These are phyloP conservation scores for Royoungia palumana DNA, from an alignment of 768 basidiomycete species.

Conservation along the genomic window DNA sequence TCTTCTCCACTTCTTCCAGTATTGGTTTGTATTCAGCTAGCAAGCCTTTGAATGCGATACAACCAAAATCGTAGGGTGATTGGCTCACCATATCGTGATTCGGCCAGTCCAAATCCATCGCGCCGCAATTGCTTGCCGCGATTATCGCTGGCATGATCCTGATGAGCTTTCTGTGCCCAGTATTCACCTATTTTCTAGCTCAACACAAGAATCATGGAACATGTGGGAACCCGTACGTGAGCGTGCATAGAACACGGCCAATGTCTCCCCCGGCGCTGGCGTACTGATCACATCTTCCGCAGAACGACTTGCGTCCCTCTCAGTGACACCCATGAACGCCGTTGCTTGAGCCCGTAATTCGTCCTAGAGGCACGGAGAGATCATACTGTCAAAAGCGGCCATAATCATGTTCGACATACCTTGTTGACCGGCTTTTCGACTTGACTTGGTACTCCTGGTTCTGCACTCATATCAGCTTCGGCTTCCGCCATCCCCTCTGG, in stretches of 20 bases:
- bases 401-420: slow-evolving; percentile 2
- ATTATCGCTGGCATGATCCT: slow-evolving; percentile 48
- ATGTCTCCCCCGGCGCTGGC: slow-evolving; percentile 79
- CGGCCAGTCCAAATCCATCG: slow-evolving; percentile 74
- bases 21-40: slow-evolving; percentile 79
- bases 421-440: slow-evolving; percentile 2
- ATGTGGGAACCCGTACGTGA: slow-evolving; percentile 49
- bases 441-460: background rate
- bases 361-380: slow-evolving; percentile 16
- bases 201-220: background rate
- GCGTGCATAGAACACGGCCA: slow-evolving; percentile 80
- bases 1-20: slow-evolving; percentile 77
- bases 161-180: slow-evolving; percentile 74
- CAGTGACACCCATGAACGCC: slow-evolving; percentile 63
- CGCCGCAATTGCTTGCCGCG: slow-evolving; percentile 76
- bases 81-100: slow-evolving; percentile 61
- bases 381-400: too few relatives aligned
- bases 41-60: background rate
- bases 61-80: background rate
- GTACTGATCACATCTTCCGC: slow-evolving; percentile 74
- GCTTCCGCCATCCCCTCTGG: background rate
- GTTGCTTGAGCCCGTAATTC: slow-evolving; percentile 43
- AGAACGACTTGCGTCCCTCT: slow-evolving; percentile 49
- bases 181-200: slow-evolving; percentile 53
- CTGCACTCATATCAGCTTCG: too few relatives aligned